A percentile compares a stretch with the other conserved stretches of the same genome.
phyloP scores from a whole-genome alignment of 257 asterid genomes.

The Solanum pennellii region DNA sequence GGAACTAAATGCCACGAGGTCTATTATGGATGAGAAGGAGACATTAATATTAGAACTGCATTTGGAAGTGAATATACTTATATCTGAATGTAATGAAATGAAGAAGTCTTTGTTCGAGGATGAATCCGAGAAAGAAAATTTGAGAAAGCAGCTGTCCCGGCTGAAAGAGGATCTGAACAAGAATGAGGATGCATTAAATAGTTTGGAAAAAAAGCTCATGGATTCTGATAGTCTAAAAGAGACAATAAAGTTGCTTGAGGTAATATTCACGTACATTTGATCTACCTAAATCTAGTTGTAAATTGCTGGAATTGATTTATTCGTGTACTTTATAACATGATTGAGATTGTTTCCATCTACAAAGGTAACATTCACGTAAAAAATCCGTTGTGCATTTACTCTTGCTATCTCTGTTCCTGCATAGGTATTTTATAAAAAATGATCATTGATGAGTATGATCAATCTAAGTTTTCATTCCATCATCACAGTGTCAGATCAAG shows the following conservation, averaged over 20 bases:
- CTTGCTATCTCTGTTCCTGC: not conserved
- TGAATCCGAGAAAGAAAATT: conserved; percentile 51
- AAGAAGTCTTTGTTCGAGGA: conserved; percentile 21
- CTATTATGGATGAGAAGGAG: conserved; percentile 48
- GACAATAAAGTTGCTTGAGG: conserved; percentile 78
- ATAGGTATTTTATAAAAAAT: not conserved
- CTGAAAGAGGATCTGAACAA: conserved; percentile 43
- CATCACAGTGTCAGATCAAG: conserved; percentile 50
- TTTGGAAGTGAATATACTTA: conserved; percentile 39
- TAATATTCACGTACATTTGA: conserved; percentile 16
- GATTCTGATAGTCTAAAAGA: conserved; percentile 43
- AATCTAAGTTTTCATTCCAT: not conserved
- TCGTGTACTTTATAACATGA: not conserved
- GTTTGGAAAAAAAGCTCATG: conserved; percentile 48
- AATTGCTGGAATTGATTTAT: not conserved
- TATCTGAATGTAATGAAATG: conserved; percentile 29
- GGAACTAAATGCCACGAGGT: conserved; percentile 28
- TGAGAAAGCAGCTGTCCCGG: conserved; percentile 39
- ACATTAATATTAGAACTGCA: conserved; percentile 21
- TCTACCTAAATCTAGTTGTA: not conserved
- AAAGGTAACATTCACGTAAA: not conserved
- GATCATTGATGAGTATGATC: not conserved
- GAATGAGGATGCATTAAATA: conserved; percentile 44
- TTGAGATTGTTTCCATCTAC: not conserved
- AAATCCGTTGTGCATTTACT: not conserved